A percentile compares a stretch with the other conserved stretches of the same genome.
These are phyloP conservation scores for Blastobotrys illinoisensis DNA, from an alignment of 1,139 yeast genomes.

Conservation along the genomic window DNA sequence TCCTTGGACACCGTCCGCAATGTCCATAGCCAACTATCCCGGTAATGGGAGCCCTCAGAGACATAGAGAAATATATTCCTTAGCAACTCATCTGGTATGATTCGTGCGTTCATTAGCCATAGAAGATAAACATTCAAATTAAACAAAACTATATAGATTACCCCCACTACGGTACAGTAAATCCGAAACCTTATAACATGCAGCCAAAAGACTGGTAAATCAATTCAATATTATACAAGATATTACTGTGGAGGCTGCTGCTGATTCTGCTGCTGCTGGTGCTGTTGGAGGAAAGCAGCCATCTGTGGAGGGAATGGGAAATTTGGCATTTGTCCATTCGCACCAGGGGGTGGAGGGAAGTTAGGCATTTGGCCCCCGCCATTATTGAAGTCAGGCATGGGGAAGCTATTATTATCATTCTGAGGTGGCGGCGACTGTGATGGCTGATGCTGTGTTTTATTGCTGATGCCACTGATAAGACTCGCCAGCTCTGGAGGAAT, in stretches of 20 bases:
- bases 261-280: conserved; percentile 5
- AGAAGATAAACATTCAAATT: no score
- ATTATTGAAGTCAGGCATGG: conserved; percentile 3
- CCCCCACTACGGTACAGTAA: neutral
- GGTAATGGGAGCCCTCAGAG: no score
- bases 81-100: no score
- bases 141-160: neutral
- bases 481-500: conserved; percentile 17
- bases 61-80: no score
- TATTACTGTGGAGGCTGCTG: conserved; percentile 5
- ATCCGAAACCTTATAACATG: neutral
- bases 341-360: neutral
- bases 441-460: neutral
- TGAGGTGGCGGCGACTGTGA: neutral
- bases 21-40: no score
- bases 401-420: neutral
- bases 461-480: conserved; percentile 4
- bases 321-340: conserved; percentile 1
- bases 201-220: neutral
- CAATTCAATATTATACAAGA: neutral
- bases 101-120: no score
- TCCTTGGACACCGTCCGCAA: no score
- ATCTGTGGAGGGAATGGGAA: conserved; percentile 5
- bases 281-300: conserved; percentile 8
- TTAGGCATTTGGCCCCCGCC: conserved; percentile 2